These are phyloP conservation scores for Jaltomata sinuosa DNA, from an alignment of 257 asterid species.

Conservation along the genomic window DNA sequence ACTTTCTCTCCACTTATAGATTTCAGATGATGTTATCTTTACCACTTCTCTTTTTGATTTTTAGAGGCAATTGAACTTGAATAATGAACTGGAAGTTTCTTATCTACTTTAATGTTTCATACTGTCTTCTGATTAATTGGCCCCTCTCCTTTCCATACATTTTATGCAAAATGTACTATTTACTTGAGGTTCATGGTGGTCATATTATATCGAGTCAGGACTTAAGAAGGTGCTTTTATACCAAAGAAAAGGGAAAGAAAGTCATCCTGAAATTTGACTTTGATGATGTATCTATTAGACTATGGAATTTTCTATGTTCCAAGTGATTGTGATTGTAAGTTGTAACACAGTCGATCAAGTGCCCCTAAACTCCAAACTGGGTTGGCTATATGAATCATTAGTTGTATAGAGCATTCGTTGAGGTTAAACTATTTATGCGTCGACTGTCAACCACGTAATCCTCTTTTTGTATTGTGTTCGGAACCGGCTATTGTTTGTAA, in stretches of 20 bases:
- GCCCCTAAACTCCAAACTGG: not conserved
- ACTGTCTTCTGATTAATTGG: not conserved
- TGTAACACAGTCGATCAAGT: not conserved
- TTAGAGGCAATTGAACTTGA: not conserved
- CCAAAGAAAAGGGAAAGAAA: not conserved
- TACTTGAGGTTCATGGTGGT: not conserved
- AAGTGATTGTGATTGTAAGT: not conserved
- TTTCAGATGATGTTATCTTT: not conserved
- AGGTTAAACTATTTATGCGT: not conserved
- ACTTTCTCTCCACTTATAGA: not conserved
- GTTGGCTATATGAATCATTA: not conserved
- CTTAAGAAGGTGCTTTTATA: not conserved
- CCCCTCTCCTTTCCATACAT: not conserved
- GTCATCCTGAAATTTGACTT: not conserved
- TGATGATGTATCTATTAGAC: not conserved
- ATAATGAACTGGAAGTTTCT: not conserved
- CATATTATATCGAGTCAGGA: not conserved
- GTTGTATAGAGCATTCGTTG: not conserved
- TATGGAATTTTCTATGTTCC: not conserved
- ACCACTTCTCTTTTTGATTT: not conserved
- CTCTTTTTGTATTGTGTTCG: not conserved
- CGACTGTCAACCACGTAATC: not conserved
- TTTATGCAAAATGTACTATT: not conserved
- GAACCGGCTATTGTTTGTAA: not conserved
- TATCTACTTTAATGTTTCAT: not conserved